These are phyloP conservation scores for Pigoraptor vietnamica DNA, from an alignment of 78 protist species.

Conservation along the genomic window DNA sequence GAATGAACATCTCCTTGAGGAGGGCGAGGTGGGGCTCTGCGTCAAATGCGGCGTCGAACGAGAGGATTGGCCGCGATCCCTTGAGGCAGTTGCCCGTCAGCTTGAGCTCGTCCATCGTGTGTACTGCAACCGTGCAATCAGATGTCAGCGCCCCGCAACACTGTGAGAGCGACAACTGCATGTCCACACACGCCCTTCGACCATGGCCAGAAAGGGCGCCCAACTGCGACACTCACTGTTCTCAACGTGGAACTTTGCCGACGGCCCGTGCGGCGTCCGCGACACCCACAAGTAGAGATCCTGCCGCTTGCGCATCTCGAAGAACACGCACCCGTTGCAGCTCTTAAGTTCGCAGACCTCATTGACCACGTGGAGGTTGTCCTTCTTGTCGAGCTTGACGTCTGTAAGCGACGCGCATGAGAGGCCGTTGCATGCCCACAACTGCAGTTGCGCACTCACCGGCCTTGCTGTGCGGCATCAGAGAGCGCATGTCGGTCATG, in stretches of 20 bases:
- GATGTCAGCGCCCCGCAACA: neutral
- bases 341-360: constrained; percentile 70
- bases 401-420: neutral
- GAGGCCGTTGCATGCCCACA: neutral
- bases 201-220: neutral
- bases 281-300: constrained; percentile 61
- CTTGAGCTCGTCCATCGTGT: constrained; percentile 86
- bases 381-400: constrained; percentile 52
- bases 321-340: constrained; percentile 68
- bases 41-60: constrained; percentile 81
- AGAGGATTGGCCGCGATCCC: constrained; percentile 87
- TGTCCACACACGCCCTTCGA: neutral
- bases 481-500: constrained; percentile 57
- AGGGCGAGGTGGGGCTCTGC: constrained; percentile 48
- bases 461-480: constrained; percentile 83
- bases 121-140: constrained; percentile 26
- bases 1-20: constrained; percentile 69
- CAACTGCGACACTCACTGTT: constrained; percentile 46
- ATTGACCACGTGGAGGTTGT: constrained; percentile 43
- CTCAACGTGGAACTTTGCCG: constrained; percentile 73
- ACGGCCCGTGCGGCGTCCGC: constrained; percentile 83
- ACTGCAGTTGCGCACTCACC: constrained; percentile 3
- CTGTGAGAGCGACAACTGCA: neutral
- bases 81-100: constrained; percentile 94
- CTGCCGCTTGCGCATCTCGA: constrained; percentile 63